Evolutionary conservation across 148 eudicot species (phyloP).

Genomic region (Vaccinium corymbosum): DNA sequence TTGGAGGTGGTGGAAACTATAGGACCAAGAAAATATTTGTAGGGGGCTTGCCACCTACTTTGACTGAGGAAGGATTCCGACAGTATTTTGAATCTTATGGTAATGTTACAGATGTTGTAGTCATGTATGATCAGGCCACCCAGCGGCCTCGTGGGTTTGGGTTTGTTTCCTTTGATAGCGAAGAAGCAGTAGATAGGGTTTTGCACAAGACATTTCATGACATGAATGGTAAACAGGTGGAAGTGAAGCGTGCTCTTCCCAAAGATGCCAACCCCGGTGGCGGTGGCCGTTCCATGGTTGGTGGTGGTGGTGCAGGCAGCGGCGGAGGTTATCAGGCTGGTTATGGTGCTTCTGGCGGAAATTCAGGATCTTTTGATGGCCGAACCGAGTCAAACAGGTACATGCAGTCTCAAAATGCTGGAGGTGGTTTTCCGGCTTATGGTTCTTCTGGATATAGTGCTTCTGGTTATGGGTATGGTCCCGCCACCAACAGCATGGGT

Average conservation of each 20-base stretch:
- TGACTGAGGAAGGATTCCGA: slow-evolving; percentile 82
- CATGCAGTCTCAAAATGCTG: slow-evolving; percentile 71
- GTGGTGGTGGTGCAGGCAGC: slow-evolving; percentile 39
- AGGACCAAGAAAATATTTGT: slow-evolving; percentile 96
- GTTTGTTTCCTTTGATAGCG: slow-evolving; percentile 80
- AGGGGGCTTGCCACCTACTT: slow-evolving; percentile 83
- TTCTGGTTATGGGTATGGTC: slow-evolving; percentile 82
- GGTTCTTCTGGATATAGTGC: slow-evolving; percentile 71
- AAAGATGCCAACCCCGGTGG: slow-evolving; percentile 86
- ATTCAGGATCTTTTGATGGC: slow-evolving; percentile 58
- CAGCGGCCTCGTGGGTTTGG: slow-evolving; percentile 96
- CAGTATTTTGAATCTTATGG: slow-evolving; percentile 89
- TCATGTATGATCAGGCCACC: slow-evolving; percentile 93
- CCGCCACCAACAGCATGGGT: slow-evolving; percentile 65
- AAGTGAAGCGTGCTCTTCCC: slow-evolving; percentile 95
- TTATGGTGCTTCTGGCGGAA: slow-evolving; percentile 61
- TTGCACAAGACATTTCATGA: slow-evolving; percentile 83
- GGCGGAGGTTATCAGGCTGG: slow-evolving; percentile 60
- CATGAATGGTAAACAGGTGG: slow-evolving; percentile 83
- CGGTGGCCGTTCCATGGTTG: slow-evolving; percentile 56
- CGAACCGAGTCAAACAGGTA: slow-evolving; percentile 75
- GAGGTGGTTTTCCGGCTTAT: slow-evolving; percentile 67
- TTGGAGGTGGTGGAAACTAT: slow-evolving; percentile 64
- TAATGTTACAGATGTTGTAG: slow-evolving; percentile 77
- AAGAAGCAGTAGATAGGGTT: slow-evolving; percentile 97